phyloP scores from a whole-genome alignment of 176 grass and related monocot species.

The Alopecurus myosuroides region DNA sequence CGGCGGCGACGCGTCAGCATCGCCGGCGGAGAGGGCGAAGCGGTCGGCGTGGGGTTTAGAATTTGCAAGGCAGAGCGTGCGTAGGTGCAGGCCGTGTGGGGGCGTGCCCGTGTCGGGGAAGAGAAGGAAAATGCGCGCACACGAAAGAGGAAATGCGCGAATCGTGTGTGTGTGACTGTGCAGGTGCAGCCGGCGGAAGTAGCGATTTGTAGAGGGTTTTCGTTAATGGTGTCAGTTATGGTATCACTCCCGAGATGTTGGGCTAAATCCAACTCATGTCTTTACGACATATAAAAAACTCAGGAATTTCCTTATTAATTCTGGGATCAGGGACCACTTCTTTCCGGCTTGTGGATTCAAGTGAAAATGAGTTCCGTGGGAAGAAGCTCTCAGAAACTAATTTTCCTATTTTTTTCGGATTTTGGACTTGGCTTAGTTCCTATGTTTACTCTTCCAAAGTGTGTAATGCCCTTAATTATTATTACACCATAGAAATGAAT shows the following conservation, averaged over 20 bases:
- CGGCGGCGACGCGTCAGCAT: conserved; percentile 47
- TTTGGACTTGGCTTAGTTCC: no score
- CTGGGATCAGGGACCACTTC: no score
- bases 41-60: conserved; percentile 36
- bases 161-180: neutral
- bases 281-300: no score
- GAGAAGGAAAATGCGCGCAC: neutral
- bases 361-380: no score
- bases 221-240: neutral
- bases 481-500: no score
- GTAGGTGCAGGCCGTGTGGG: conserved; percentile 10
- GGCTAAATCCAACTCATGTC: neutral
- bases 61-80: neutral
- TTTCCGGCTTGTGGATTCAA: no score
- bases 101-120: conserved; percentile 27
- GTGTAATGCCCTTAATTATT: no score
- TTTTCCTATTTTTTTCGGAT: no score
- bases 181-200: neutral
- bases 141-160: neutral
- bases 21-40: conserved; percentile 22
- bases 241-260: neutral
- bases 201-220: neutral
- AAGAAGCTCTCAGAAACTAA: no score
- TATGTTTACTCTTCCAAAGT: no score
- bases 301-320: no score